Base-by-base conservation (phyloP, 1,284 basidiomycete species). In the Fomitopsis palustris region DNA sequence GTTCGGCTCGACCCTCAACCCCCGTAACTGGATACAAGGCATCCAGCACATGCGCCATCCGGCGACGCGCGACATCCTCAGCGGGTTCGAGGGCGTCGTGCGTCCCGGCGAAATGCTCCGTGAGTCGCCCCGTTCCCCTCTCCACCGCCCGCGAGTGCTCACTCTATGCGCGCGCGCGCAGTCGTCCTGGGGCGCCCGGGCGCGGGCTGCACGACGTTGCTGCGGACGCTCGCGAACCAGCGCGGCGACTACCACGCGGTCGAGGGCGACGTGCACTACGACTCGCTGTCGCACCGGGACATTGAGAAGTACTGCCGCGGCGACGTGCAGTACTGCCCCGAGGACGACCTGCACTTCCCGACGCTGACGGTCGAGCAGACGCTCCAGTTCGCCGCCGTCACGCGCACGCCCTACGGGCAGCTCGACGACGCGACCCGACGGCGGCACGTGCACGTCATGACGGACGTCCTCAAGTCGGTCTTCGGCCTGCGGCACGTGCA, bases 281-380 rank as follows among this genome's bases (percentile, higher is more conserved):
- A 86, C 64, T 82, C 84, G 0, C 77, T 91, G 57, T 70, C 79
- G 1, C 76, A 82, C 0, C 66, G 76, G 1, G 73, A 84, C 35
- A 75, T 89, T 37, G 63, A 70, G 35, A 75, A 78, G 27, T 78
- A 80, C 59, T 83, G 81, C 67, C 83, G 86, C 2, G 87, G 87
- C 10, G 87, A 89, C 61, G 81, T 87, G 5, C 77, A 80, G 54
- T 89, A 88, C 67, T 84, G 78, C 58, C 81, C 83, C 0, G 85
- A 87, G 66, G 83, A 85, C 58, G 90, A 92, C 62, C 74, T 86
- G 0, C 90, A 90, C 66, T 88, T 88, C 64, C 85, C 90, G 1
- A 83, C 84, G 2, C 75, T 92, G 16, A 88, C 86, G 0, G 88
- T 92, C 6, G 78, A 78, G 53, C 78, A 85, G 65, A 88, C 87